Evolutionary conservation across 345 rosid genomes (phyloP), one percentile per base, ranked within the genome.

Genomic region (Nasturtium officinale): DNA sequence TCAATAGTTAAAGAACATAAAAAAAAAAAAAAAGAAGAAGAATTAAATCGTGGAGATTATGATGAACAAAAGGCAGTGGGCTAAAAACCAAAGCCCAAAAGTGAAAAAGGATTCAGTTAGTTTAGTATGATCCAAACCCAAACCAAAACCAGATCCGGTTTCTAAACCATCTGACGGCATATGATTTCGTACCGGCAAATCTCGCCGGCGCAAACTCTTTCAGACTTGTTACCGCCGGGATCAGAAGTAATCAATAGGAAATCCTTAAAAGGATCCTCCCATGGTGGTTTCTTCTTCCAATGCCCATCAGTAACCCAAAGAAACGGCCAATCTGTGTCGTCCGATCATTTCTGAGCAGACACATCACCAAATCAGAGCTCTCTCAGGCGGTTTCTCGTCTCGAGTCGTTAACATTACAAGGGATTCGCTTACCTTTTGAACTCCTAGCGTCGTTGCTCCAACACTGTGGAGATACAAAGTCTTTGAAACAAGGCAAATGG

Each of bases 401-500:
- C 37, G 81, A 77, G 70, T 78, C 71, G 7, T 71, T 90, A 13
- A 61, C 88, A 4, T 60, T 78, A 3, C 77, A 66, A 33, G 96
- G 96, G 61, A 69, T 85, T 61, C 85, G 85, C 26, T 80, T 92
- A 77, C 90, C 90, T 12, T 47, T 74, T 43, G n/a, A 69, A 30
- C 77, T 80, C 32, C 79, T 92, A 25, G 84, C 83, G 29, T 71
- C 42, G 72, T 80, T 90, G 33, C 26, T 86, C 33, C 80, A 65
- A 33, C 78, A 71, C 54, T 85, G 91, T 51, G 82, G 81, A 23
- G 75, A 77, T 12, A 51, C 81, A 3, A 81, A 52, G 82, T 89
- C 87, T 18, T 82, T 89, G 56, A 82, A 75, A 17, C 81, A 83
- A 23, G 93, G 86, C 65, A 92, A 85, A 80, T 82, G 85, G 81